These are phyloP conservation scores for Alternaria arbusti DNA, from an alignment of 2,329 filamentous ascomycete genomes.

Conservation along the genomic window DNA sequence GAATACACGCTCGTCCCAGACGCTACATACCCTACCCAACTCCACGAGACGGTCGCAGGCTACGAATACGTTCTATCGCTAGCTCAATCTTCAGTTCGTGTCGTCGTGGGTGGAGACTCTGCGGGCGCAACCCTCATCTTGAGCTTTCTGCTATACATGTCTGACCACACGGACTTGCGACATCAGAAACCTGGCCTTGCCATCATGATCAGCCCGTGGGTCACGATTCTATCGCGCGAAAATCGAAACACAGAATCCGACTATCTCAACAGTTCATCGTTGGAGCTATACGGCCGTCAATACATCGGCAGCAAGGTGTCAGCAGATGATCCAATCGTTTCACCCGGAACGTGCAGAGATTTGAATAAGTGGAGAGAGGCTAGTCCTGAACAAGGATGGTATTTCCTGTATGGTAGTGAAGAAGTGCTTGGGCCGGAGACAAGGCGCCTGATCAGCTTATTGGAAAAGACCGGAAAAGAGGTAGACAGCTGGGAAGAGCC, in stretches of 20 bases:
- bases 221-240: constrained; percentile 70
- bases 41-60: constrained; percentile 71
- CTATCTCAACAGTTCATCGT: constrained; percentile 71
- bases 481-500: constrained; percentile 66
- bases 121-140: constrained; percentile 78
- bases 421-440: constrained; percentile 80
- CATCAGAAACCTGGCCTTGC: constrained; percentile 65
- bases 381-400: constrained; percentile 70
- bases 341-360: constrained; percentile 74
- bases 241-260: constrained; percentile 75
- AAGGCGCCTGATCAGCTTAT: constrained; percentile 62
- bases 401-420: constrained; percentile 74
- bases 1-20: constrained; percentile 84
- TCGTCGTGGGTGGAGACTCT: constrained; percentile 80
- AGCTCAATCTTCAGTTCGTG: constrained; percentile 63
- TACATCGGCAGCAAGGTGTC: constrained; percentile 65
- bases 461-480: constrained; percentile 61
- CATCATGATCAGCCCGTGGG: constrained; percentile 81
- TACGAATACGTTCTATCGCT: constrained; percentile 73
- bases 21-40: constrained; percentile 73
- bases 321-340: constrained; percentile 64
- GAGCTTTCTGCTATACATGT: constrained; percentile 73
- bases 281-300: constrained; percentile 73
- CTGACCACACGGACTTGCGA: constrained; percentile 54
- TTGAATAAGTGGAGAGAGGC: constrained; percentile 70